Evolutionary conservation across 2,329 filamentous ascomycete genomes (phyloP).

Genomic region (Fusarium incarnatum): DNA sequence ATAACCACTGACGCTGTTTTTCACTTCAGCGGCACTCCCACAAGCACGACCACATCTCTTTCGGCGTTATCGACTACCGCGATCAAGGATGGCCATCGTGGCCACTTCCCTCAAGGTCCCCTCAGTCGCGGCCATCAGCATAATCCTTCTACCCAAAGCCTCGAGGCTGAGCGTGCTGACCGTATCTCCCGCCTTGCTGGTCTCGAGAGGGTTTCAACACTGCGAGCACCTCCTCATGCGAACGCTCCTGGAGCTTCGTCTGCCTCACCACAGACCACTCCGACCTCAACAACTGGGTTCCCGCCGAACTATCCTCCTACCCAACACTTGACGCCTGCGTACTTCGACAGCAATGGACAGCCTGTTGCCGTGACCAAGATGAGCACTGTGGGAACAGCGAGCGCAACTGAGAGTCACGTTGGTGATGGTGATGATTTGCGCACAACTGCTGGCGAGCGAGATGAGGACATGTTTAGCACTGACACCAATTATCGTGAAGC

Average conservation of each 20-base stretch:
- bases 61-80: slow-evolving; percentile 92
- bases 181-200: slow-evolving; percentile 94
- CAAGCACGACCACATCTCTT: slow-evolving; percentile 90
- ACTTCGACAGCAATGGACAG: slow-evolving; percentile 83
- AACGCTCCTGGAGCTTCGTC: slow-evolving; percentile 51
- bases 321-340: slow-evolving; percentile 69
- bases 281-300: slow-evolving; percentile 61
- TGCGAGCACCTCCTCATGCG: slow-evolving; percentile 64
- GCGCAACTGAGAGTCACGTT: slow-evolving; percentile 80
- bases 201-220: slow-evolving; percentile 87
- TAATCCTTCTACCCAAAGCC: slow-evolving; percentile 73
- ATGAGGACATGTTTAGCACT: slow-evolving; percentile 79
- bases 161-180: slow-evolving; percentile 92
- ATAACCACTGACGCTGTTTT: slow-evolving; percentile 21
- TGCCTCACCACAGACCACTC: slow-evolving; percentile 62
- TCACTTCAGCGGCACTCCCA: slow-evolving; percentile 81
- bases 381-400: slow-evolving; percentile 91
- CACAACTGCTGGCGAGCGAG: slow-evolving; percentile 65
- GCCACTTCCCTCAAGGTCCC: slow-evolving; percentile 71
- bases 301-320: slow-evolving; percentile 54
- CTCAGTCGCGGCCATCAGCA: slow-evolving; percentile 69
- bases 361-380: slow-evolving; percentile 77
- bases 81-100: slow-evolving; percentile 95
- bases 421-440: slow-evolving; percentile 66
- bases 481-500: slow-evolving; percentile 70